Evolutionary conservation across 352 stramenopile genomes (phyloP), one percentile per base, ranked within the genome.

Genomic region (Globisporangium echinulatum): DNA sequence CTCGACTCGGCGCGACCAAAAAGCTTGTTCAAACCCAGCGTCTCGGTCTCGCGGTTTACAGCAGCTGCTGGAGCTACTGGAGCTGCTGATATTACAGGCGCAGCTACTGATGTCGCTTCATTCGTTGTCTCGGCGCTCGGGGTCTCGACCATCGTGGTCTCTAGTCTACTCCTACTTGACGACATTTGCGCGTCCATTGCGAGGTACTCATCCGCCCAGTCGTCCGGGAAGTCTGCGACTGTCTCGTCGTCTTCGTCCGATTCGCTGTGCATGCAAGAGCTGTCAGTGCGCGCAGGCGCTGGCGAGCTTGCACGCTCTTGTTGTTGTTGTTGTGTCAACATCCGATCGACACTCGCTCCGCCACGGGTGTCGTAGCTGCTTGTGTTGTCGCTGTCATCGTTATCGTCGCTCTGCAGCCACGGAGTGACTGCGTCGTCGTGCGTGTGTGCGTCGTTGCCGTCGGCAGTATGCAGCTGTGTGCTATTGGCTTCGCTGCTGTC

Each of bases 141-240:
- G 25, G 25, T 33, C 25, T 33, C 25, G 25, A 33, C 11, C 4
- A 0, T n/a, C 13, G 43, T 48, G 42, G 42, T 15, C 43, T 11
- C 11, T 7, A 6, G 5, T 17, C 9, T 48, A 15, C 13, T 11
- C 43, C 7, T 15, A 6, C 13, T 17, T 48, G 43, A 17, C 48
- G 49, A 56, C 14, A 10, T 7, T 15, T 50, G 37, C 25, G 25
- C 48, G 15, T 62, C 56, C 56, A 62, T 62, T n/a, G 58, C 52
- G 15, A 79, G 49, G 46, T 74, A 79, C 61, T 79, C 63, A 11
- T 77, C 71, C 5, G 74, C 49, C 69, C 71, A 79, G 8, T 64
- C 63, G 52, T 75, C 68, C 36, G 72, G 67, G n/a, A 76, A 78
- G 42, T 76, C 64, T 7, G 65, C 64, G 44, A 67, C 72, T 39